A percentile compares a stretch with the other conserved stretches of the same genome.
These are phyloP conservation scores for Mycena epipterygia DNA, from an alignment of 768 basidiomycete genomes.

Conservation along the genomic window DNA sequence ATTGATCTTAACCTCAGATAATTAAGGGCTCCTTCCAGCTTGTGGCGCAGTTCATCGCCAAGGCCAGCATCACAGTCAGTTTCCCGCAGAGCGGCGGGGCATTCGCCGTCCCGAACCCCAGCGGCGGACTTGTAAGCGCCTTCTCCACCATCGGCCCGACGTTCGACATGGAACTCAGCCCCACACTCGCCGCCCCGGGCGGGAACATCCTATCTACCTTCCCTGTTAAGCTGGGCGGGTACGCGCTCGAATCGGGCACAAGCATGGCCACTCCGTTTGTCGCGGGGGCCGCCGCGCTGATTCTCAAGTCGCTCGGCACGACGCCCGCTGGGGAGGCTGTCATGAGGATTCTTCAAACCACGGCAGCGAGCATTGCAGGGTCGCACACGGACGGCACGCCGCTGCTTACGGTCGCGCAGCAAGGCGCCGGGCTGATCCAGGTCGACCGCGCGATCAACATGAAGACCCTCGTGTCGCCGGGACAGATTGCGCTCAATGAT, in stretches of 20 bases:
- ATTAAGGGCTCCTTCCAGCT: conserved; percentile 37
- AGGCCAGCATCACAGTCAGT: conserved; percentile 44
- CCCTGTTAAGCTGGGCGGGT: conserved; percentile 53
- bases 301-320: conserved; percentile 54
- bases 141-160: conserved; percentile 61
- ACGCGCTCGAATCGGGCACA: conserved; percentile 55
- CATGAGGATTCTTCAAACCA: conserved; percentile 17
- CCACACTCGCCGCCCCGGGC: conserved; percentile 58
- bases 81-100: conserved; percentile 49
- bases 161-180: conserved; percentile 55
- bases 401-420: conserved; percentile 50
- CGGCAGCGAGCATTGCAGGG: conserved; percentile 11
- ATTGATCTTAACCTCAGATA: neutral
- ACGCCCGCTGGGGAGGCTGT: conserved; percentile 35
- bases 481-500: conserved; percentile 62
- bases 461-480: conserved; percentile 54
- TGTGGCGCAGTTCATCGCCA: conserved; percentile 47
- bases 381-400: conserved; percentile 41
- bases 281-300: conserved; percentile 57
- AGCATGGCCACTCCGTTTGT: conserved; percentile 58
- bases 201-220: conserved; percentile 63
- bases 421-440: conserved; percentile 56
- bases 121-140: conserved; percentile 66
- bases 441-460: conserved; percentile 57
- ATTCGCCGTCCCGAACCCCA: conserved; percentile 58